Evolutionary conservation across 805 yeast genomes (phyloP).

Genomic region (Yarrowia porcina): DNA sequence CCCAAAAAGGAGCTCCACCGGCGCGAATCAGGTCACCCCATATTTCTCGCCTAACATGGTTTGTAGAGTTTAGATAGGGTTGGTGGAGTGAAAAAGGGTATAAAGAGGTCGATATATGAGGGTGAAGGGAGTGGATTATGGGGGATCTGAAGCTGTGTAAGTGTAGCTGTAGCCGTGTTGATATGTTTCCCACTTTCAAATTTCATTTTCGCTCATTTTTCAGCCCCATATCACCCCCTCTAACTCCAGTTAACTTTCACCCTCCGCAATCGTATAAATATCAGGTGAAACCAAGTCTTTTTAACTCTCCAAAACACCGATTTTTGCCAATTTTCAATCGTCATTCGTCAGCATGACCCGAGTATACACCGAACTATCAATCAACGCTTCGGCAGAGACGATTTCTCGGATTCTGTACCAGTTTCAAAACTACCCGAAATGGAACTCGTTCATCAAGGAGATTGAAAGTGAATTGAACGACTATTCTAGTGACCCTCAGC

Average conservation of each 20-base stretch:
- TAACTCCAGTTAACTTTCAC: too few species aligned
- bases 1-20: too few species aligned
- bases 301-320: not conserved
- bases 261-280: conserved; percentile 6
- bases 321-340: too few species aligned
- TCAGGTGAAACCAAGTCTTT: not conserved
- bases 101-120: too few species aligned
- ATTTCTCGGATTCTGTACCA: not conserved
- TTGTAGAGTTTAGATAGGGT: not conserved
- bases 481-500: not conserved
- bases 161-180: too few species aligned
- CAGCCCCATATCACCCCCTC: too few species aligned
- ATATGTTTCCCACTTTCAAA: too few species aligned
- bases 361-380: conserved; percentile 7
- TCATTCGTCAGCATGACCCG: too few species aligned
- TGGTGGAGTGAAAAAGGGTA: not conserved
- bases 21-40: conserved; percentile 16
- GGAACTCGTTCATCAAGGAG: conserved; percentile 14
- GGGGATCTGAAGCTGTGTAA: too few species aligned
- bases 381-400: conserved; percentile 12
- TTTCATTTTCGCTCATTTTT: too few species aligned
- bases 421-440: not conserved
- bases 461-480: not conserved
- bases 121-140: not conserved
- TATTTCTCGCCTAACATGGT: not conserved